Percentiles rank a stretch among this genome's conserved stretches.
These are phyloP conservation scores for Rhodotorula sp. DNA, from an alignment of 1,284 basidiomycete species.

Conservation along the genomic window DNA sequence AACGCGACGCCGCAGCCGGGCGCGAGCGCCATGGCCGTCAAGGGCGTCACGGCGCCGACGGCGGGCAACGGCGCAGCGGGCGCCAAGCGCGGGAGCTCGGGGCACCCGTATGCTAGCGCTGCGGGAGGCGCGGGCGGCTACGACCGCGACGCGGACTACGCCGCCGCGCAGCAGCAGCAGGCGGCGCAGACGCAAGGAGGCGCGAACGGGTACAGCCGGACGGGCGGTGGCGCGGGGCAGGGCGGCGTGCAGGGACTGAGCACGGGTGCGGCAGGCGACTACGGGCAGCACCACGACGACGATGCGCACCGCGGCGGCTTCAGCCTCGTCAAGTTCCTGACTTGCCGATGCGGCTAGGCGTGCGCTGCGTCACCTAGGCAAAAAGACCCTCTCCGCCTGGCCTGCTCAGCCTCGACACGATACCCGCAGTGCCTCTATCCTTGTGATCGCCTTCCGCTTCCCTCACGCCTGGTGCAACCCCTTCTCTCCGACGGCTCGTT, in stretches of 20 bases:
- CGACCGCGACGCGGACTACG: slow-evolving; percentile 12
- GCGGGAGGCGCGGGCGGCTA: slow-evolving; percentile 10
- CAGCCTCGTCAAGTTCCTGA: slow-evolving; percentile 50
- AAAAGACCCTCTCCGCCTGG: neutral
- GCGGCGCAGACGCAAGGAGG: neutral
- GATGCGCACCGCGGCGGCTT: slow-evolving; percentile 44
- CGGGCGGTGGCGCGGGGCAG: neutral
- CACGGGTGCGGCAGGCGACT: slow-evolving; percentile 1
- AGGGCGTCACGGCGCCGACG: slow-evolving; percentile 64
- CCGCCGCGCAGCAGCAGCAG: neutral
- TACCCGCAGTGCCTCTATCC: neutral
- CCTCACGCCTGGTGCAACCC: neutral
- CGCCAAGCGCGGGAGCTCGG: slow-evolving; percentile 10
- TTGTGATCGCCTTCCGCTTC: neutral
- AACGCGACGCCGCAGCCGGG: slow-evolving; percentile 58
- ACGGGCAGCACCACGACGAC: slow-evolving; percentile 40
- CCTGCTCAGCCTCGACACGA: neutral
- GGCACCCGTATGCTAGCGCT: slow-evolving; percentile 33
- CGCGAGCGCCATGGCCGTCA: slow-evolving; percentile 69
- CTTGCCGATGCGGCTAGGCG: slow-evolving; percentile 48
- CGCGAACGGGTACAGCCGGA: slow-evolving; percentile 7
- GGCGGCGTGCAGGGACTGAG: slow-evolving; percentile 4
- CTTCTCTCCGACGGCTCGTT: no score
- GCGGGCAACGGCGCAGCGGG: neutral
- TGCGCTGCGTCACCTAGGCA: neutral